Conservation (phyloP, 768 basidiomycete species). For the Auricularia cornea region DNA sequence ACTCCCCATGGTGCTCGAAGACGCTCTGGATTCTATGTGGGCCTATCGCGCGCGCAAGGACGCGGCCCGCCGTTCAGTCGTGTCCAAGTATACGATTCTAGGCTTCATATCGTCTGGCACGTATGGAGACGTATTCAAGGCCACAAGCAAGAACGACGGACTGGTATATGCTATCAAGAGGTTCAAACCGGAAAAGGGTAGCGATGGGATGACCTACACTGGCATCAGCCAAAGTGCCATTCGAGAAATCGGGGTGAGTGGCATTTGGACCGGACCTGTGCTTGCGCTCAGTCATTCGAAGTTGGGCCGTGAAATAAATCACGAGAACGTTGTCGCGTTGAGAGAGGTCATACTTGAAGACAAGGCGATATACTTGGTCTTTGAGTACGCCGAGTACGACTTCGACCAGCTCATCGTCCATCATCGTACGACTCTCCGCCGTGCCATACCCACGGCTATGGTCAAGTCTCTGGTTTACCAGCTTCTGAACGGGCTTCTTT, state of each 20-base stretch:
- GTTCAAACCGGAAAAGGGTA: slow-evolving; percentile 99
- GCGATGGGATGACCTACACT: slow-evolving; percentile 89
- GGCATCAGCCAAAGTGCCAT: slow-evolving; percentile 98
- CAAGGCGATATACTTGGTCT: slow-evolving; percentile 98
- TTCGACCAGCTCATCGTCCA: slow-evolving; percentile 99
- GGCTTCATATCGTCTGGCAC: slow-evolving; percentile 99
- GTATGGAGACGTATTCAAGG: slow-evolving; percentile 98
- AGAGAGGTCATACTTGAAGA: slow-evolving; percentile 96
- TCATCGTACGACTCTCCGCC: slow-evolving; percentile 83
- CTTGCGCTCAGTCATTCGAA: no score
- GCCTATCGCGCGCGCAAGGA: slow-evolving; percentile 77
- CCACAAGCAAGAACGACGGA: slow-evolving; percentile 61
- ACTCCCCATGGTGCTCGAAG: neutral
- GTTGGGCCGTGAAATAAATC: slow-evolving; percentile 83
- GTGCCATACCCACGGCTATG: slow-evolving; percentile 62
- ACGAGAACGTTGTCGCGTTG: slow-evolving; percentile 86
- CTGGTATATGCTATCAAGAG: slow-evolving; percentile 94
- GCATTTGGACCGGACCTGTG: no score
- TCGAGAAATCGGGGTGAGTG: slow-evolving; percentile 79
- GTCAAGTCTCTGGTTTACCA: slow-evolving; percentile 93
- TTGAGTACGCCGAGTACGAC: slow-evolving; percentile 98
- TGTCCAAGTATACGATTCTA: slow-evolving; percentile 80
- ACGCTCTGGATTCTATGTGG: slow-evolving; percentile 63
- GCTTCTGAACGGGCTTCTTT: slow-evolving; percentile 86
- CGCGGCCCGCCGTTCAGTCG: slow-evolving; percentile 51